Conservation (phyloP, 2,329 filamentous ascomycete species). For the Colletotrichum godetiae region DNA sequence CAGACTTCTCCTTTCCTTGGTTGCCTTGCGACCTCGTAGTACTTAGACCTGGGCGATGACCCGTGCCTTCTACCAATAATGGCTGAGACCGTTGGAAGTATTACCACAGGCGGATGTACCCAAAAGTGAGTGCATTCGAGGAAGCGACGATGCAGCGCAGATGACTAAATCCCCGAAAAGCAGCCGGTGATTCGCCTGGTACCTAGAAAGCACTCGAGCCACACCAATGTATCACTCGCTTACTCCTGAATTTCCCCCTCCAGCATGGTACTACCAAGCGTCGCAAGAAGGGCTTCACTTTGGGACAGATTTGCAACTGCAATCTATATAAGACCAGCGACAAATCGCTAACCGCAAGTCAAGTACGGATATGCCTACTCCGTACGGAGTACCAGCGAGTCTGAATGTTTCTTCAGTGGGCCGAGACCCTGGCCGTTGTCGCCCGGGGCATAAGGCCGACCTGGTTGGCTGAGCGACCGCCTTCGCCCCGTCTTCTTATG, state of each 20-base stretch:
- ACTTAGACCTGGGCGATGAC: neutral
- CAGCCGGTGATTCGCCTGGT: neutral
- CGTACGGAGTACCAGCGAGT: neutral
- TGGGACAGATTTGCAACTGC: neutral
- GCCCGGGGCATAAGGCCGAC: neutral
- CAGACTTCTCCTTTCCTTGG: neutral
- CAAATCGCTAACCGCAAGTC: neutral
- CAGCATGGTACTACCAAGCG: no score
- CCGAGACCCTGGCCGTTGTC: neutral
- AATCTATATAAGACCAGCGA: neutral
- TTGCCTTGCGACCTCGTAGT: neutral
- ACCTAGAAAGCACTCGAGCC: no score
- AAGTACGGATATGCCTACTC: neutral
- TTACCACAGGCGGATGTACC: neutral
- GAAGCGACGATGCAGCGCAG: conserved; percentile 4
- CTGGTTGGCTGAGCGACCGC: conserved; percentile 30
- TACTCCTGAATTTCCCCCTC: no score
- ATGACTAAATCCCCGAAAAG: conserved; percentile 15
- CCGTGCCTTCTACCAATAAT: neutral
- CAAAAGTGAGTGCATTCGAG: neutral
- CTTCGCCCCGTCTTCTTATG: conserved; percentile 7
- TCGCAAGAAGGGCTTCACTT: neutral
- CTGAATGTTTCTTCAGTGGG: conserved; percentile 6
- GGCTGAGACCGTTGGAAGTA: neutral
- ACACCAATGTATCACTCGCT: no score